A percentile compares a stretch with the other conserved stretches of the same genome.
These are phyloP conservation scores for Excoecaria cochinchinensis DNA, from an alignment of 345 rosid genomes.

Conservation along the genomic window DNA sequence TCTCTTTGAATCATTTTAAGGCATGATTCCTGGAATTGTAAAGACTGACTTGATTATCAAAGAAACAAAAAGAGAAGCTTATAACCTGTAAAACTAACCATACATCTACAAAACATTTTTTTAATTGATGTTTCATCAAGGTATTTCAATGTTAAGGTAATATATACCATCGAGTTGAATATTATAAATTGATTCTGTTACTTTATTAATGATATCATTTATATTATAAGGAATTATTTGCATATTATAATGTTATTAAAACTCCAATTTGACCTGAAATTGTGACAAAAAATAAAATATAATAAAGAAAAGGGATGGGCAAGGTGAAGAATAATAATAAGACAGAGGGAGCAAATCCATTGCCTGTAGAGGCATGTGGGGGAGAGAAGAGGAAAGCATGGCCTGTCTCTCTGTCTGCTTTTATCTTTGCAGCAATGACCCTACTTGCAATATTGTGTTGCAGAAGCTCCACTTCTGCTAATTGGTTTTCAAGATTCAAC, in stretches of 20 bases:
- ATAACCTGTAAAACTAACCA: not conserved
- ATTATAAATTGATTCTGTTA: not conserved
- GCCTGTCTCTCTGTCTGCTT: slow-evolving; percentile 40
- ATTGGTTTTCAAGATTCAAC: not conserved
- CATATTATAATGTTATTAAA: slow-evolving; percentile 14
- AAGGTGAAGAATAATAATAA: slow-evolving; percentile 5
- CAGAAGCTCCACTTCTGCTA: not conserved
- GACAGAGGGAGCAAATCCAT: slow-evolving; percentile 21
- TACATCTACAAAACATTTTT: not conserved
- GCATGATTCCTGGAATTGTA: slow-evolving; percentile 5
- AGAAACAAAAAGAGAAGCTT: slow-evolving; percentile 4
- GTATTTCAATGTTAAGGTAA: slow-evolving; percentile 23
- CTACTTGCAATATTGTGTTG: slow-evolving; percentile 19
- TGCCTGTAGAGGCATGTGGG: slow-evolving; percentile 31
- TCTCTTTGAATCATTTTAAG: slow-evolving; percentile 8
- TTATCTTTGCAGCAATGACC: slow-evolving; percentile 20
- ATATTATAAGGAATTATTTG: slow-evolving; percentile 1
- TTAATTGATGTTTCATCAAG: slow-evolving; percentile 15
- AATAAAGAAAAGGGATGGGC: not conserved
- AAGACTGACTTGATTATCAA: not conserved
- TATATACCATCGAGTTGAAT: not conserved
- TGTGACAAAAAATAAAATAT: not conserved
- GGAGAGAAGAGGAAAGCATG: slow-evolving; percentile 23
- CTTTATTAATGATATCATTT: not conserved
- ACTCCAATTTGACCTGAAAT: slow-evolving; percentile 18